These are phyloP conservation scores for Phytophthora colocasiae DNA, from an alignment of 352 stramenopile genomes.

Conservation along the genomic window DNA sequence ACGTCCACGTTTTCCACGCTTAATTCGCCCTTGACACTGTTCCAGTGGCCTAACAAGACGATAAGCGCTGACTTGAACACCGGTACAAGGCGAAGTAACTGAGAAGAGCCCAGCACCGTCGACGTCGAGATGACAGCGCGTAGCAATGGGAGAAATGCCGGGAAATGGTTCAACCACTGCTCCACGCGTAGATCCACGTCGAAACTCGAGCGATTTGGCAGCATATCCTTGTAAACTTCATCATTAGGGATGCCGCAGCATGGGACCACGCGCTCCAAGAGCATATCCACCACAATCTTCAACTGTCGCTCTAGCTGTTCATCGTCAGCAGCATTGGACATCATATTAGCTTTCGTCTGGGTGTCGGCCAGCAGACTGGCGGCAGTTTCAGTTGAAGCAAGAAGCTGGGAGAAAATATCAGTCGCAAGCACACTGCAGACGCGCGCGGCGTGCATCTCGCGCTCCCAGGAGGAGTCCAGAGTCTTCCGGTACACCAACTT, in stretches of 20 bases:
- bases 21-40: constrained; percentile 80
- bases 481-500: constrained; percentile 76
- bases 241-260: constrained; percentile 82
- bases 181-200: constrained; percentile 83
- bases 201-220: constrained; percentile 85
- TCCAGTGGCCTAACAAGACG: constrained; percentile 83
- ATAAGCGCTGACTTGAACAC: constrained; percentile 80
- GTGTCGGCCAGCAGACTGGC: constrained; percentile 16
- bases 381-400: constrained; percentile 34
- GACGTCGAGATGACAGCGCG: constrained; percentile 51
- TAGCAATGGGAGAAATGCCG: constrained; percentile 70
- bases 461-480: constrained; percentile 71
- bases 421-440: constrained; percentile 66
- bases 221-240: constrained; percentile 83
- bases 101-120: constrained; percentile 44
- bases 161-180: constrained; percentile 88
- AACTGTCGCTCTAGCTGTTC: constrained; percentile 57
- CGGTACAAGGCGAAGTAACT: constrained; percentile 66
- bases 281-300: constrained; percentile 67
- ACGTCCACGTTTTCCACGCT: constrained; percentile 74
- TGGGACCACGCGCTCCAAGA: constrained; percentile 77
- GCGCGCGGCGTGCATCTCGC: constrained; percentile 69
- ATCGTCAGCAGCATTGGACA: constrained; percentile 29
- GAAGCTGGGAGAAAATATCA: constrained; percentile 57
- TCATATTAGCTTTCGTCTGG: constrained; percentile 3